Evolutionary conservation across 106 monocot species (phyloP).

Genomic region (Acorus calamus): DNA sequence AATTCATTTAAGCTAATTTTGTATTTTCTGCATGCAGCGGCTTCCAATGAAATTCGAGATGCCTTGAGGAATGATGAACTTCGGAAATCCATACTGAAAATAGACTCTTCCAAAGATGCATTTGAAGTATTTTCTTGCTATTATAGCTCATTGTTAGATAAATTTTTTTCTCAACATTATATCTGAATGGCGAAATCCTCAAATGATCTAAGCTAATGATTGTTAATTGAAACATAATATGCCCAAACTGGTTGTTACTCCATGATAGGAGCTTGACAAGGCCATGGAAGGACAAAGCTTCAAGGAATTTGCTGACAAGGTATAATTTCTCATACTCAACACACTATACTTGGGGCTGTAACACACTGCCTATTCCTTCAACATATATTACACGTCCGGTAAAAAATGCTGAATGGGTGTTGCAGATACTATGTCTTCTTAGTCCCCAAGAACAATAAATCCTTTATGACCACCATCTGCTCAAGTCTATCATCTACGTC

Average conservation of each 20-base stretch:
- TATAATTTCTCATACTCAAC: conserved; percentile 4
- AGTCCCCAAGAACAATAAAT: conserved; percentile 6
- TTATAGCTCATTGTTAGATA: background rate
- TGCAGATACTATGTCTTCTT: conserved; percentile 21
- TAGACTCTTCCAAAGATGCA: conserved; percentile 44
- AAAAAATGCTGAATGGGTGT: background rate
- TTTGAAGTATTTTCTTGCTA: conserved; percentile 23
- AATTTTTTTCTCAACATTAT: background rate
- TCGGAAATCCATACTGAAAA: conserved; percentile 28
- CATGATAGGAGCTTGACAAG: conserved; percentile 43
- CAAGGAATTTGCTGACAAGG: conserved; percentile 44
- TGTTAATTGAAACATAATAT: background rate
- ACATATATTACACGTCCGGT: no score
- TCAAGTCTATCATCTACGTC: no score
- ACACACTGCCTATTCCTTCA: no score
- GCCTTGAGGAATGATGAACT: conserved; percentile 37
- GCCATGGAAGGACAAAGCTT: conserved; percentile 35
- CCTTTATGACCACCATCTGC: no score
- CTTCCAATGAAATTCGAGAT: conserved; percentile 36
- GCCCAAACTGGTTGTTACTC: background rate
- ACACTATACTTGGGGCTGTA: no score
- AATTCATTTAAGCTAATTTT: no score
- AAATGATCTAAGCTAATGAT: no score
- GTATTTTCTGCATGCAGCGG: conserved; percentile 19
- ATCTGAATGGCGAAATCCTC: background rate